These are phyloP conservation scores for Colletotrichum sp. DNA, from an alignment of 2,329 filamentous ascomycete genomes.

Conservation along the genomic window DNA sequence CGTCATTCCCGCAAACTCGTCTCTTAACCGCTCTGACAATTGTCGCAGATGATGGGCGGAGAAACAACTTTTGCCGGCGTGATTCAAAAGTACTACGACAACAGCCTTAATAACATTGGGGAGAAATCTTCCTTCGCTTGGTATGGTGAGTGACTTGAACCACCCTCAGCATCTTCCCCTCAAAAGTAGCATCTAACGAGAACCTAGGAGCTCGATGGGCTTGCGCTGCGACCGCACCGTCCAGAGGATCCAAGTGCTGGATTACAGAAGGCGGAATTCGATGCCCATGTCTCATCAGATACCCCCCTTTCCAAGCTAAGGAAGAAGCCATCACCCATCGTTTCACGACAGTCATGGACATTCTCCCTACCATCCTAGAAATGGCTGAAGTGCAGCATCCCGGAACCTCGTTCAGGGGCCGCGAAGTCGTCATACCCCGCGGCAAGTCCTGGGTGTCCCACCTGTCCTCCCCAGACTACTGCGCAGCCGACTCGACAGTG, in stretches of 20 bases:
- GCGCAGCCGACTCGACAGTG: constrained; percentile 38
- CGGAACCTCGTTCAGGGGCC: constrained; percentile 41
- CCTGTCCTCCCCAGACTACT: constrained; percentile 29
- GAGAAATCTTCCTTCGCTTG: constrained; percentile 55
- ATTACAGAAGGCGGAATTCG: not conserved
- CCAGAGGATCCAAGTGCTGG: not conserved
- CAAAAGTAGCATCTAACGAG: not conserved
- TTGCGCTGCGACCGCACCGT: constrained; percentile 36
- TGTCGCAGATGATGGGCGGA: constrained; percentile 4
- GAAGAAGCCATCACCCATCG: constrained; percentile 41
- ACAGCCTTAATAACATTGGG: constrained; percentile 54
- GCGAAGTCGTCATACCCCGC: constrained; percentile 56
- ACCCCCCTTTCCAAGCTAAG: constrained; percentile 14
- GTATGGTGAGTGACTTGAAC: constrained; percentile 42
- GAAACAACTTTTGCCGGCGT: constrained; percentile 26
- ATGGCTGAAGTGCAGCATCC: constrained; percentile 49
- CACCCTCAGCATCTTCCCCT: not conserved
- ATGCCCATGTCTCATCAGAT: constrained; percentile 46
- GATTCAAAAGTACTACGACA: constrained; percentile 61
- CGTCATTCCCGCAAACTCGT: not conserved
- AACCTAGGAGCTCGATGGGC: constrained; percentile 46
- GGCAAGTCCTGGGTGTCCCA: constrained; percentile 50
- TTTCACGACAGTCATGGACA: constrained; percentile 58
- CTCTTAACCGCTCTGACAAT: not conserved
- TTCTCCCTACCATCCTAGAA: constrained; percentile 52